Conservation (phyloP, 495 filamentous ascomycete genomes). For the Talaromyces ruber region DNA sequence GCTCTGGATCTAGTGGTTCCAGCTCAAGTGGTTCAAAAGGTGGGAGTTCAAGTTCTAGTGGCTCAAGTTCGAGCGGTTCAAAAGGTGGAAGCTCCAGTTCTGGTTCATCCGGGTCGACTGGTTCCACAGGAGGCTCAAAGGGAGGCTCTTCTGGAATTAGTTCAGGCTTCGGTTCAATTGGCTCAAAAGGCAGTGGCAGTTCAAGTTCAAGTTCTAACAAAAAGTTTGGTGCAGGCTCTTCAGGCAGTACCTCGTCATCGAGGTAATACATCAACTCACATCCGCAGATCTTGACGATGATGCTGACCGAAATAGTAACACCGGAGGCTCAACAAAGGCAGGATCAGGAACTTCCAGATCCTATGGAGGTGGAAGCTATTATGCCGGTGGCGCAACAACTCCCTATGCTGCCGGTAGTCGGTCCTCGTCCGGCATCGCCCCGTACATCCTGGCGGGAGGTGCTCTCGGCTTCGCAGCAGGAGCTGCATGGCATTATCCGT, state of each 20-base stretch:
- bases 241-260: neutral
- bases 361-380: slow-evolving; percentile 64
- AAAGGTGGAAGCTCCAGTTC: slow-evolving; percentile 16
- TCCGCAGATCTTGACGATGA: slow-evolving; percentile 6
- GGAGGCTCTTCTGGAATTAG: neutral
- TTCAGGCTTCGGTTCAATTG: slow-evolving; percentile 5
- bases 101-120: slow-evolving; percentile 12
- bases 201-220: slow-evolving; percentile 13
- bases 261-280: neutral
- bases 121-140: slow-evolving; percentile 12
- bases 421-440: slow-evolving; percentile 50
- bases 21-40: slow-evolving; percentile 15
- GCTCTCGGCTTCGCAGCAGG: slow-evolving; percentile 54
- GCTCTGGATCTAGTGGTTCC: slow-evolving; percentile 8
- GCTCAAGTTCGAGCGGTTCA: slow-evolving; percentile 15
- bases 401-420: slow-evolving; percentile 58
- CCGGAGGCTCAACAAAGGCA: slow-evolving; percentile 54
- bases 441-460: slow-evolving; percentile 48
- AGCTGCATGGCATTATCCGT: slow-evolving; percentile 49
- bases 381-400: slow-evolving; percentile 62
- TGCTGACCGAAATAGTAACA: slow-evolving; percentile 23
- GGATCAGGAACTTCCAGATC: slow-evolving; percentile 54
- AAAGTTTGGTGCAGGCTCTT: slow-evolving; percentile 13
- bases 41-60: slow-evolving; percentile 12
- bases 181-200: slow-evolving; percentile 15